phyloP scores from a whole-genome alignment of 345 rosid species.

The Fremontodendron californicum region DNA sequence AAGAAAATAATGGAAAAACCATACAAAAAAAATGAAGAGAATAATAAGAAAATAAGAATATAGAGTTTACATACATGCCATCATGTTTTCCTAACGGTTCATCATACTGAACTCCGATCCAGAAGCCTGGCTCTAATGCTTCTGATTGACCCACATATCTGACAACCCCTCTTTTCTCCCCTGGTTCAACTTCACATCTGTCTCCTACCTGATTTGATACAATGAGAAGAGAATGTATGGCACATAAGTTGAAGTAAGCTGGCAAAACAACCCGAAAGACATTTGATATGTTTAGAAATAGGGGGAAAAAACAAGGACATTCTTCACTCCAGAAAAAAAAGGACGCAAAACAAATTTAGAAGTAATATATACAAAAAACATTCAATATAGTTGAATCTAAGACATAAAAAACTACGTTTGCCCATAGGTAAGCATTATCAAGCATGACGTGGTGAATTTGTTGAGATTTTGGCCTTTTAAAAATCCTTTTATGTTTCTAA shows the following conservation, averaged over 20 bases:
- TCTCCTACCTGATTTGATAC: slow-evolving; percentile 56
- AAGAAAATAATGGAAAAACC: background rate
- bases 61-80: slow-evolving; percentile 56
- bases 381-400: too few species aligned
- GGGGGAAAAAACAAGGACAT: background rate
- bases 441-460: too few species aligned
- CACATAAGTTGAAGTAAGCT: background rate
- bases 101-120: slow-evolving; percentile 93
- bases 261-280: background rate
- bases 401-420: too few species aligned
- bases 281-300: background rate
- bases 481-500: background rate
- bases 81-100: too few species aligned
- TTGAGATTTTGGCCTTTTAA: too few species aligned
- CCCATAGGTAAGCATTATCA: too few species aligned
- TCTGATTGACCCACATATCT: slow-evolving; percentile 81
- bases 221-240: slow-evolving; percentile 5
- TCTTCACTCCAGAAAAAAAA: background rate
- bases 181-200: slow-evolving; percentile 91
- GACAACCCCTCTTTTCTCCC: slow-evolving; percentile 85
- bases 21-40: too few species aligned
- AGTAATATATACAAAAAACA: too few species aligned
- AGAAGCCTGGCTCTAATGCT: slow-evolving; percentile 73
- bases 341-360: too few species aligned
- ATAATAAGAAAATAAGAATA: slow-evolving; percentile 4